Conservation (phyloP, 768 basidiomycete genomes). For the Vararia minispora region DNA sequence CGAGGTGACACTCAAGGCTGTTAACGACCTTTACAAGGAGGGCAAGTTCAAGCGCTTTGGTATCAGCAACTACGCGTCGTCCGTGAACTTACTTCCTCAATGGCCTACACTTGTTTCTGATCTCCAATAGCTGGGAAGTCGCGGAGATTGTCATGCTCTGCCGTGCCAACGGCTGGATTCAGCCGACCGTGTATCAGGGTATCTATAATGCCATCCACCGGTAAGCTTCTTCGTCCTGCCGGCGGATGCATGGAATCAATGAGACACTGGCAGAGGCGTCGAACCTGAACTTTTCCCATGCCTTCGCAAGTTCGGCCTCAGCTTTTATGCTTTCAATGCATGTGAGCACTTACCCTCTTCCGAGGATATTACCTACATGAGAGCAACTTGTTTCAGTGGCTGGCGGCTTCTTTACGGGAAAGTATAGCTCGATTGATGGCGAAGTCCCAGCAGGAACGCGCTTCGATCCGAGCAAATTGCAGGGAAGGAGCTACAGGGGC, state of each 20-base stretch:
- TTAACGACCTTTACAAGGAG: slow-evolving; percentile 38
- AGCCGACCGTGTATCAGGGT: slow-evolving; percentile 13
- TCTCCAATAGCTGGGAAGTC: slow-evolving; percentile 26
- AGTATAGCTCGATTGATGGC: slow-evolving; percentile 24
- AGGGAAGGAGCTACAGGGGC: slow-evolving; percentile 29
- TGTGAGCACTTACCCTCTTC: slow-evolving; percentile 24
- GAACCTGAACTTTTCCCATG: slow-evolving; percentile 34
- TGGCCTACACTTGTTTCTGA: slow-evolving; percentile 2
- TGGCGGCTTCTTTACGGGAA: slow-evolving; percentile 31
- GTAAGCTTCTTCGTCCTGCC: slow-evolving; percentile 3
- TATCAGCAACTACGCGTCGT: slow-evolving; percentile 32
- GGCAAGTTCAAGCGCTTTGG: slow-evolving; percentile 40
- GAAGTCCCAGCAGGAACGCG: slow-evolving; percentile 40
- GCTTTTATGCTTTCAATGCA: slow-evolving; percentile 30
- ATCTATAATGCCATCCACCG: slow-evolving; percentile 33
- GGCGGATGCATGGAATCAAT: background rate
- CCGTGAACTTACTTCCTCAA: slow-evolving; percentile 15
- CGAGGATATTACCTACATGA: too few relatives aligned
- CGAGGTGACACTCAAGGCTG: slow-evolving; percentile 33
- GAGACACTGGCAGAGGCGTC: slow-evolving; percentile 17
- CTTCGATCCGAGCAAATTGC: slow-evolving; percentile 35
- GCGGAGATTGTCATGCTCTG: slow-evolving; percentile 30
- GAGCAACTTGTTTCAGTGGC: too few relatives aligned
- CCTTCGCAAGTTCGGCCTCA: slow-evolving; percentile 29
- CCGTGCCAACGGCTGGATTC: slow-evolving; percentile 20